Percentiles rank a stretch among this genome's conserved stretches.
phyloP scores from a whole-genome alignment of 2,329 filamentous ascomycete species.

The Samsoniella hepiali region DNA sequence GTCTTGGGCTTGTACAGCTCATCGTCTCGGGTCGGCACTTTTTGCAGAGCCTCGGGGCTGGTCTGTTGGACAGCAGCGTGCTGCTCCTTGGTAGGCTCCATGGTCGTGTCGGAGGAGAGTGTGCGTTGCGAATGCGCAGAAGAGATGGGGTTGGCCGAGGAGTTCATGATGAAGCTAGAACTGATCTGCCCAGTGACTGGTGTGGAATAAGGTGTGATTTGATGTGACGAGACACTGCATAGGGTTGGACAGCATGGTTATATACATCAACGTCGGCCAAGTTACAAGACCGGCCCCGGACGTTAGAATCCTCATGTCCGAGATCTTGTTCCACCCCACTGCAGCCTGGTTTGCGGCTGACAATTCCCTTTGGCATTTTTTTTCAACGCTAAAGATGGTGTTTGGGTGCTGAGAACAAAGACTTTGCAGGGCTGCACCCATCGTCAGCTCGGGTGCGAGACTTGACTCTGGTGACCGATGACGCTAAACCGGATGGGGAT shows the following conservation, averaged over 20 bases:
- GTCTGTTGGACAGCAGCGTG: background rate
- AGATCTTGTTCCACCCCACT: conserved; percentile 9
- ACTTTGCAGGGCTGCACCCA: background rate
- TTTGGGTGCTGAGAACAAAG: background rate
- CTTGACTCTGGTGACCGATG: conserved; percentile 18
- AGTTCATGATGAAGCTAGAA: background rate
- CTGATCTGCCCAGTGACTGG: background rate
- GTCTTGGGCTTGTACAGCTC: conserved; percentile 51
- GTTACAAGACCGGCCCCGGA: background rate
- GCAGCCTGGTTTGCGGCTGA: background rate
- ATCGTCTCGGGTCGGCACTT: conserved; percentile 23
- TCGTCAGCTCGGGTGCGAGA: conserved; percentile 21
- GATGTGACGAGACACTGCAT: background rate
- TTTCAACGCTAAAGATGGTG: background rate
- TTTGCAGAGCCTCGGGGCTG: background rate
- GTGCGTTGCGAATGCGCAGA: conserved; percentile 13
- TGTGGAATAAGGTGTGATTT: background rate
- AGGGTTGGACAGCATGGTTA: background rate
- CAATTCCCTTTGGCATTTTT: background rate
- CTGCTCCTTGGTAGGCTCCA: conserved; percentile 1
- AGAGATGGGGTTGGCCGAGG: background rate
- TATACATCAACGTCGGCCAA: background rate
- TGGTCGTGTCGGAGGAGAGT: conserved; percentile 1
- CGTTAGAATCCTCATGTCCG: background rate
- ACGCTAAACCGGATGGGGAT: conserved; percentile 22